Percentiles rank a stretch among this genome's conserved stretches.
Evolutionary conservation across 2,329 filamentous ascomycete species (phyloP).

Genomic region (Colletotrichum nymphaeae): DNA sequence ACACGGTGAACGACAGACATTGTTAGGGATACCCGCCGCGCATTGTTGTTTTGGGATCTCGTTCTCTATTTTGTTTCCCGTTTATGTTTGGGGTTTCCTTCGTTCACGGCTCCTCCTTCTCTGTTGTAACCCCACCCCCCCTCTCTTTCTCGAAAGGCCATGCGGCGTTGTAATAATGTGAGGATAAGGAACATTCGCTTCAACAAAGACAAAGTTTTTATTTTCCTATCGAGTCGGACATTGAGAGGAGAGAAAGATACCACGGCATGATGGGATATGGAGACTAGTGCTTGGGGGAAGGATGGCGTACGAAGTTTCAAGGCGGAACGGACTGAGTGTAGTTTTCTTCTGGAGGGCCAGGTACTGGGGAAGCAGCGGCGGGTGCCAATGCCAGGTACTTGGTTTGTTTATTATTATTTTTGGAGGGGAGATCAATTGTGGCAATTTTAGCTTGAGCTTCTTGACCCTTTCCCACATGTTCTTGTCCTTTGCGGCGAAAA

Average conservation of each 20-base stretch:
- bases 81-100: constrained; percentile 25
- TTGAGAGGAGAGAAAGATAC: neutral
- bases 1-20: constrained; percentile 29
- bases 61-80: constrained; percentile 33
- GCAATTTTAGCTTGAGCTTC: neutral
- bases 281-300: neutral
- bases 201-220: constrained; percentile 25
- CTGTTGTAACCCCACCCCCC: constrained; percentile 13
- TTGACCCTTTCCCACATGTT: neutral
- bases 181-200: constrained; percentile 33
- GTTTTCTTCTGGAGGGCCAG: neutral
- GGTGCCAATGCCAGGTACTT: constrained; percentile 20
- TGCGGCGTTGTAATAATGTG: constrained; percentile 25
- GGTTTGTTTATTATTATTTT: constrained; percentile 5
- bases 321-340: too few relatives aligned
- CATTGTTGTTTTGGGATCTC: constrained; percentile 3
- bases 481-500: neutral
- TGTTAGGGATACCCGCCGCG: constrained; percentile 34
- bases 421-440: neutral
- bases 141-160: constrained; percentile 22
- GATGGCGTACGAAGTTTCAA: neutral
- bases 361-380: constrained; percentile 19
- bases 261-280: neutral
- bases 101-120: constrained; percentile 24
- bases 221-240: neutral